These are phyloP conservation scores for Linanthus parryae DNA, from an alignment of 148 eudicot species.

Conservation along the genomic window DNA sequence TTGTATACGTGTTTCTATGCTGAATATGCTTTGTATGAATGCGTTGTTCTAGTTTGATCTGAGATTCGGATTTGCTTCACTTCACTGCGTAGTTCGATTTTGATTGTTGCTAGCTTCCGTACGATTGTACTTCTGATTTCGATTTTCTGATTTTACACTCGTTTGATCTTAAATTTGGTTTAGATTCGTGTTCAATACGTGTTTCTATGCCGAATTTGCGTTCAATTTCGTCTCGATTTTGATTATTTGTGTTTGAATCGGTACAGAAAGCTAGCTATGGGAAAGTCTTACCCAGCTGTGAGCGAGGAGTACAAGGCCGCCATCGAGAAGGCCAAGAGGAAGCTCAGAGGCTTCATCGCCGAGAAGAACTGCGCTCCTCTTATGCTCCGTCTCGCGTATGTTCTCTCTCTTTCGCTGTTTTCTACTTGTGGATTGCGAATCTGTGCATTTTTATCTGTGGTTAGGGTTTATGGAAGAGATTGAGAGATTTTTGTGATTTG, in stretches of 20 bases:
- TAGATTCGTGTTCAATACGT: too few species aligned
- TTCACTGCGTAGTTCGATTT: too few species aligned
- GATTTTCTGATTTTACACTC: too few species aligned
- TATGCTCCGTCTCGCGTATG: slow-evolving; percentile 85
- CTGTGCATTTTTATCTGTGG: background rate
- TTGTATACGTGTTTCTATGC: too few species aligned
- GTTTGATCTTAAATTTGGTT: too few species aligned
- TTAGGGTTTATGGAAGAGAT: background rate
- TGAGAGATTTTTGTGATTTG: background rate
- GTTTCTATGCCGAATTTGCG: too few species aligned
- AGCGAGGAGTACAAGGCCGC: slow-evolving; percentile 69
- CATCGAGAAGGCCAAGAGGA: slow-evolving; percentile 54
- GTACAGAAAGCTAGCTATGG: slow-evolving; percentile 33
- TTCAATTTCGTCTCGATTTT: background rate
- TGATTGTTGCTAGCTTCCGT: too few species aligned
- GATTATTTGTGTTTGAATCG: slow-evolving; percentile 1
- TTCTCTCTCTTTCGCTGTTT: background rate
- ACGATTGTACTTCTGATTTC: too few species aligned
- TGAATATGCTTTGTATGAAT: too few species aligned
- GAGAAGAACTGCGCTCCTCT: slow-evolving; percentile 83
- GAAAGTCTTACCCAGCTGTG: slow-evolving; percentile 69
- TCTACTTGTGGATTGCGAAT: background rate
- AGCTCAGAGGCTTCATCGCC: slow-evolving; percentile 70
- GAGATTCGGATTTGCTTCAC: too few species aligned
- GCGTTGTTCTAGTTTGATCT: too few species aligned